These are phyloP conservation scores for Puccinia horiana DNA, from an alignment of 1,284 basidiomycete species.

Conservation along the genomic window DNA sequence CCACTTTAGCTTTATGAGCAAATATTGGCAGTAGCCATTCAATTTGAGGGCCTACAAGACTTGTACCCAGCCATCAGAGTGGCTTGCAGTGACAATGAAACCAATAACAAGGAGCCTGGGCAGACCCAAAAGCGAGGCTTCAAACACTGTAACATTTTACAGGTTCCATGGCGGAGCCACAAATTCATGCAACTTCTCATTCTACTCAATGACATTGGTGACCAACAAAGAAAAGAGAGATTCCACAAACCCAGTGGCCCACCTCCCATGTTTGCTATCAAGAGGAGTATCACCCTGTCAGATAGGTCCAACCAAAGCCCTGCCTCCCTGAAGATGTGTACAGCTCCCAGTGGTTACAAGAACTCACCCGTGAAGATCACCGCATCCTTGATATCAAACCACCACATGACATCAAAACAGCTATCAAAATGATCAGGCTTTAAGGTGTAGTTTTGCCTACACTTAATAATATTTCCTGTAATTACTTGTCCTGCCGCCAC, in stretches of 20 bases:
- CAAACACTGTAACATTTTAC: neutral
- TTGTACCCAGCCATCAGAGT: neutral
- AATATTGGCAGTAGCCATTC: neutral
- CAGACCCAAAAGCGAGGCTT: neutral
- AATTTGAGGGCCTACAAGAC: neutral
- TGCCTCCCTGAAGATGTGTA: neutral
- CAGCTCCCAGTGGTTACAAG: neutral
- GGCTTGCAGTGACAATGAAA: slow-evolving; percentile 8
- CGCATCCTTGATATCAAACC: neutral
- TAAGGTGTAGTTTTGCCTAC: too few relatives aligned
- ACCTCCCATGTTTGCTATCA: neutral
- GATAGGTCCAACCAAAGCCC: neutral
- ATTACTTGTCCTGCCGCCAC: too few relatives aligned
- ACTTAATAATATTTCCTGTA: too few relatives aligned
- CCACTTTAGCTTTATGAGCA: neutral
- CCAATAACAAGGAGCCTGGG: neutral
- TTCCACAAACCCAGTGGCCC: neutral
- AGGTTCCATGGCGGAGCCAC: neutral
- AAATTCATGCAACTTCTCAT: neutral
- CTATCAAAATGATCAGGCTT: too few relatives aligned
- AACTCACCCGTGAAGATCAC: neutral
- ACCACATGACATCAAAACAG: too few relatives aligned
- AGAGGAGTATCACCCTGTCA: neutral
- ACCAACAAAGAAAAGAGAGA: neutral
- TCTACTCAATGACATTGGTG: neutral